Conservation (phyloP, 305 asterid species). For the Stenogyne calaminthoides region DNA sequence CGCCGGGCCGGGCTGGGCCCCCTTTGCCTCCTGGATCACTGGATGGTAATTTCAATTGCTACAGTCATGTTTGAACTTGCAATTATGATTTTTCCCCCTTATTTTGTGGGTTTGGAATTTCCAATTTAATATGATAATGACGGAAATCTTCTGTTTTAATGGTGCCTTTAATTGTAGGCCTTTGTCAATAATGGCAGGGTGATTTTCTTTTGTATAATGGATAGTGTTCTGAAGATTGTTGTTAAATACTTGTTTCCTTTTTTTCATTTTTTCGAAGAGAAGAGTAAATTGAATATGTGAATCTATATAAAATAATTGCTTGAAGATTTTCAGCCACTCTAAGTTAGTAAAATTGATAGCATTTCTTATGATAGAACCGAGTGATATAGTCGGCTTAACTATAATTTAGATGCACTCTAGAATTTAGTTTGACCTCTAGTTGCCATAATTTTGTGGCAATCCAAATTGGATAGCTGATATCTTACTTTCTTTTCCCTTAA, state of each 20-base stretch:
- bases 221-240: neutral
- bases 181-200: no score
- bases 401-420: neutral
- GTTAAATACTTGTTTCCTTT: neutral
- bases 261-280: neutral
- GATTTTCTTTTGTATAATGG: no score
- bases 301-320: neutral
- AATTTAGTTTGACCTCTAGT: neutral
- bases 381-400: neutral
- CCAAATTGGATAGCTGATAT: neutral
- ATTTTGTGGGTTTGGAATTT: neutral
- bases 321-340: neutral
- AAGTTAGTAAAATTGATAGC: neutral
- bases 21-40: constrained; percentile 95
- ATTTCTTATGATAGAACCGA: neutral
- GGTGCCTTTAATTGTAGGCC: neutral
- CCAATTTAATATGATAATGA: neutral
- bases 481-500: neutral
- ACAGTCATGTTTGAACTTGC: neutral
- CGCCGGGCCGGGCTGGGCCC: constrained; percentile 92
- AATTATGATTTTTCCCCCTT: neutral
- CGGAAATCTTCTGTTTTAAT: neutral
- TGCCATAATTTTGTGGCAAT: neutral
- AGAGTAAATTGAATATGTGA: neutral
- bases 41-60: constrained; percentile 68